Percentiles rank a stretch among this genome's conserved stretches.
Evolutionary conservation across 768 basidiomycete species (phyloP).

Genomic region (Suillus alpinus): DNA sequence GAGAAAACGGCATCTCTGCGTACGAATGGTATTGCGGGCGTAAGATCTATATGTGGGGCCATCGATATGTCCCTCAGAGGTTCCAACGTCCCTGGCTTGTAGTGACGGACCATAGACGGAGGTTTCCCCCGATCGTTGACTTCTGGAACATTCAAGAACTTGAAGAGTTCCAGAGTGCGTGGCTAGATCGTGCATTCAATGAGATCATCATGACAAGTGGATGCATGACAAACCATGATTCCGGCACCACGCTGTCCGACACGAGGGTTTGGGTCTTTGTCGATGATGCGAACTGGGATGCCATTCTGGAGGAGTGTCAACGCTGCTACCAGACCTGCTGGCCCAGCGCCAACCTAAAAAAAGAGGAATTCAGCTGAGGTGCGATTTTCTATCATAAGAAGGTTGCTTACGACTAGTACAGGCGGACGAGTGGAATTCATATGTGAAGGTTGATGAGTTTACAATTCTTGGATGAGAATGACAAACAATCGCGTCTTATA

Average conservation of each 20-base stretch:
- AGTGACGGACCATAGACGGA: conserved; percentile 30
- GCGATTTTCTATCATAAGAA: too few species aligned
- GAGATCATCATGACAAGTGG: not conserved
- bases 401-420: too few species aligned
- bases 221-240: conserved; percentile 27
- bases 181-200: conserved; percentile 27
- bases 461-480: too few species aligned
- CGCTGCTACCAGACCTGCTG: conserved; percentile 45
- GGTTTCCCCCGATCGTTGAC: conserved; percentile 28
- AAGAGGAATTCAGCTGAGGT: too few species aligned
- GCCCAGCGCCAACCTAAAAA: conserved; percentile 48
- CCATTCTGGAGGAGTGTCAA: too few species aligned
- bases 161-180: conserved; percentile 40
- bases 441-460: too few species aligned
- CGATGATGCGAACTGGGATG: conserved; percentile 14
- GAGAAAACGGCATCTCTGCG: conserved; percentile 1
- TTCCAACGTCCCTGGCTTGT: conserved; percentile 17
- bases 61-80: conserved; percentile 8
- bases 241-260: conserved; percentile 38
- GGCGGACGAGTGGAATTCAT: too few species aligned
- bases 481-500: too few species aligned
- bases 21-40: conserved; percentile 25
- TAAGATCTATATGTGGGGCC: conserved; percentile 17
- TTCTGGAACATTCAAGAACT: conserved; percentile 35
- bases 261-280: conserved; percentile 20